Conservation (phyloP, 345 rosid genomes). For the Salix koriyanagi region DNA sequence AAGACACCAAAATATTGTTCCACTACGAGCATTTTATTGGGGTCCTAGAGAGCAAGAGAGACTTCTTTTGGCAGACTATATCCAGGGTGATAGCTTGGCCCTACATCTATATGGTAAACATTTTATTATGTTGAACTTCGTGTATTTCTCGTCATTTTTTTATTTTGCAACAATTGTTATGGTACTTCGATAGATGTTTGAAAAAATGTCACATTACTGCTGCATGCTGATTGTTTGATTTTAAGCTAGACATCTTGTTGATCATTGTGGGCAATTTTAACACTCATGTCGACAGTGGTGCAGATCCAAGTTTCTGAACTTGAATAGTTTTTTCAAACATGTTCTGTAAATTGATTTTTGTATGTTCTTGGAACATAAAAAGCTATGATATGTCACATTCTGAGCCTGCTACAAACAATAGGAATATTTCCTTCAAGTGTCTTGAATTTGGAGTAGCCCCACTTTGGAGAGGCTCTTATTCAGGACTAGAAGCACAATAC, state of each 20-base stretch:
- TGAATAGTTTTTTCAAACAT: background rate
- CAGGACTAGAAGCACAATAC: background rate
- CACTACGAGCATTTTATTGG: constrained; percentile 88
- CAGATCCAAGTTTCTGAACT: background rate
- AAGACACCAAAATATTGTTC: constrained; percentile 67
- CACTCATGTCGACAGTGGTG: background rate
- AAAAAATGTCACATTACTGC: background rate
- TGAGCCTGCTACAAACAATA: background rate
- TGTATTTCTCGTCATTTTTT: background rate
- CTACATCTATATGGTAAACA: constrained; percentile 84
- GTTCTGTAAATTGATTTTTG: background rate
- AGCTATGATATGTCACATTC: background rate
- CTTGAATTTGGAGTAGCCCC: background rate
- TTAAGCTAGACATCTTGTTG: background rate
- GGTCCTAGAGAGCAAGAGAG: constrained; percentile 95
- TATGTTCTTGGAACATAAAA: background rate
- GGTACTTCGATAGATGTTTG: background rate
- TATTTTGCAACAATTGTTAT: background rate
- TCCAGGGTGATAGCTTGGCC: constrained; percentile 87
- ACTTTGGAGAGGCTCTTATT: background rate
- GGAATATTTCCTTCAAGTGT: background rate
- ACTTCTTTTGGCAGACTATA: constrained; percentile 79
- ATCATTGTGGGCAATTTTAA: background rate
- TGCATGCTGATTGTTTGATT: background rate
- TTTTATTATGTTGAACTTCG: background rate